Conservation (phyloP, 208 protist genomes). For the Trypanosoma avium region DNA sequence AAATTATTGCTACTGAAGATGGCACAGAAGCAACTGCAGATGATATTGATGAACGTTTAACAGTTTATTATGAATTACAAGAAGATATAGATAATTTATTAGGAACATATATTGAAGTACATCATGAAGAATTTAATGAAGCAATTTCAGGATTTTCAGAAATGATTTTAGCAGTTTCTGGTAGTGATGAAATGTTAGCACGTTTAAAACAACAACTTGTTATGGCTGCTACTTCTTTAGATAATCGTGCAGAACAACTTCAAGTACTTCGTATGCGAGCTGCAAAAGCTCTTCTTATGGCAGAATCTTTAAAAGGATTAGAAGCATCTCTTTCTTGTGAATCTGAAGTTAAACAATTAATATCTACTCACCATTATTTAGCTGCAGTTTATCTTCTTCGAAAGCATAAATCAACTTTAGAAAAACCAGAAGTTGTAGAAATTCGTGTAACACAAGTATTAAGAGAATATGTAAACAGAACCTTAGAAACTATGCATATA, state of each 20-base stretch:
- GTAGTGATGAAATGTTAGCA: constrained; percentile 77
- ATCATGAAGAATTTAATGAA: constrained; percentile 83
- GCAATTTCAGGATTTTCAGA: constrained; percentile 78
- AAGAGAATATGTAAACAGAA: constrained; percentile 54
- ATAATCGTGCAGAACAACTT: constrained; percentile 72
- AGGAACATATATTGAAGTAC: constrained; percentile 69
- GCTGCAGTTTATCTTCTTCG: constrained; percentile 58
- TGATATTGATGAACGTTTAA: constrained; percentile 70
- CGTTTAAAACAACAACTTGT: constrained; percentile 64
- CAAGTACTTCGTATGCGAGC: constrained; percentile 68
- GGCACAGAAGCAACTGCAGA: constrained; percentile 52
- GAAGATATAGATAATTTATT: constrained; percentile 64
- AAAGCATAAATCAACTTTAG: constrained; percentile 40
- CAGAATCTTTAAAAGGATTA: constrained; percentile 51
- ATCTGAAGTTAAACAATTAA: constrained; percentile 46
- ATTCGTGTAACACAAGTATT: constrained; percentile 58
- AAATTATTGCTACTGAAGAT: constrained; percentile 62
- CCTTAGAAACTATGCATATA: constrained; percentile 51
- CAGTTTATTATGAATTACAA: constrained; percentile 62
- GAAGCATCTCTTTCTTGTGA: constrained; percentile 55
- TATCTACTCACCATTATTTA: constrained; percentile 58
- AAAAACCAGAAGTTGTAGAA: constrained; percentile 35
- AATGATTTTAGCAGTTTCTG: constrained; percentile 80
- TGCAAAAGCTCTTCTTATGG: constrained; percentile 73
- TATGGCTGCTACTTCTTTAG: constrained; percentile 53